phyloP scores from a whole-genome alignment of 202 grass and related monocot species.

The Elaeis oleifera region DNA sequence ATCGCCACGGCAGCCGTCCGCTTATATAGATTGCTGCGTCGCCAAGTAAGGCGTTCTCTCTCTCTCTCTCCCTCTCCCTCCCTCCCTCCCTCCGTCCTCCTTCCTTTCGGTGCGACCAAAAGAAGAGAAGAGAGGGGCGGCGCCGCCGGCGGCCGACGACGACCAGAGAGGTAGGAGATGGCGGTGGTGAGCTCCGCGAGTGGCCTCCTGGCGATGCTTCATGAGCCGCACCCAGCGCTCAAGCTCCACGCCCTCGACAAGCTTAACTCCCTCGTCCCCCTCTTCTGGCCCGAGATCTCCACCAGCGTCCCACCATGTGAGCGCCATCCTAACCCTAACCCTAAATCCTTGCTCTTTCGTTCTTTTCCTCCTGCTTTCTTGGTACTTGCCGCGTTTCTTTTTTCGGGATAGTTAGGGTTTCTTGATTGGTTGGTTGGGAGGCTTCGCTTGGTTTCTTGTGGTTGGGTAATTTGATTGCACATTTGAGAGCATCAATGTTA shows the following conservation, averaged over 20 bases:
- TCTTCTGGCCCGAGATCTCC: conserved; percentile 99
- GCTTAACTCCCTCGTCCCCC: conserved; percentile 87
- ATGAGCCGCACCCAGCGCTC: conserved; percentile 72
- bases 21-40: too few relatives aligned
- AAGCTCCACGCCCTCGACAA: conserved; percentile 86
- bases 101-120: too few relatives aligned
- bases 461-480: too few relatives aligned
- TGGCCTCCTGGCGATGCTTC: conserved; percentile 87
- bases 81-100: too few relatives aligned
- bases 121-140: neutral
- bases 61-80: too few relatives aligned
- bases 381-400: too few relatives aligned
- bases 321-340: conserved; percentile 5
- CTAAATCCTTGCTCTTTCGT: neutral
- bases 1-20: too few relatives aligned
- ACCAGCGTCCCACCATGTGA: conserved; percentile 89
- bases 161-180: conserved; percentile 36
- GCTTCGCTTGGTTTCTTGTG: too few relatives aligned
- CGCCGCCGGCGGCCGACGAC: neutral
- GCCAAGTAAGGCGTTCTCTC: too few relatives aligned
- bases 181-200: conserved; percentile 86
- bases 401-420: too few relatives aligned
- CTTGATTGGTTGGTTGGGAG: too few relatives aligned
- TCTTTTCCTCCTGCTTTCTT: neutral
- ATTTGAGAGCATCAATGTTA: too few relatives aligned